Percentiles rank a stretch among this genome's conserved stretches.
These are phyloP conservation scores for Bretschneidera sinensis DNA, from an alignment of 345 rosid species.

Conservation along the genomic window DNA sequence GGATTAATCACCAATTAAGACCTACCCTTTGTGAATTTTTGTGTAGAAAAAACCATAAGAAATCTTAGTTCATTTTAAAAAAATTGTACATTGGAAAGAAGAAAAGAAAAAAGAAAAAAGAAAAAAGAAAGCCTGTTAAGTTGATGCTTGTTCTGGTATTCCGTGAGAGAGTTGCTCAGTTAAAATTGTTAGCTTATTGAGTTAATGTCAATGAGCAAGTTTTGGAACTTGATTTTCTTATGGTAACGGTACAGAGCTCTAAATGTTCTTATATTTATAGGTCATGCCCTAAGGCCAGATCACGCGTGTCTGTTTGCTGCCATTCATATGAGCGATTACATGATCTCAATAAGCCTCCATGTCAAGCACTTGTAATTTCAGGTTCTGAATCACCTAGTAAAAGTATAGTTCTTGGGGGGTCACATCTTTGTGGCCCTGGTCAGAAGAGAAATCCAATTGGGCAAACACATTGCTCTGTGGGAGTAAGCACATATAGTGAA, in stretches of 20 bases:
- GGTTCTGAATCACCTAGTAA: conserved; percentile 8
- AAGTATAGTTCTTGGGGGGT: conserved; percentile 12
- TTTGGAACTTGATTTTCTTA: neutral
- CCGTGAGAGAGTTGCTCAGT: no score
- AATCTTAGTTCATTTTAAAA: no score
- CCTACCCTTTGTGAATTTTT: no score
- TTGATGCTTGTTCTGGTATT: no score
- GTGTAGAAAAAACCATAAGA: no score
- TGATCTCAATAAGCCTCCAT: conserved; percentile 11
- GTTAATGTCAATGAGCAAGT: neutral
- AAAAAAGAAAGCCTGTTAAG: no score
- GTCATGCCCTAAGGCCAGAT: conserved; percentile 16
- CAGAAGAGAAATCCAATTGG: conserved; percentile 33
- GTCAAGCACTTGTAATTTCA: conserved; percentile 18
- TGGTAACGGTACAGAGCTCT: neutral
- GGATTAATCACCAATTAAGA: no score
- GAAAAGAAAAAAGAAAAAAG: no score
- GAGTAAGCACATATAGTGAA: conserved; percentile 31
- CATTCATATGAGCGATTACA: conserved; percentile 11
- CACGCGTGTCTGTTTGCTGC: conserved; percentile 14
- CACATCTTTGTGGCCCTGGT: conserved; percentile 8
- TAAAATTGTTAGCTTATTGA: no score
- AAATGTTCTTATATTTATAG: conserved; percentile 18
- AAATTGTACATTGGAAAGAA: no score
- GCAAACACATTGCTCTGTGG: conserved; percentile 35